Conservation (phyloP, 257 asterid species). For the Nemophila menziesii region DNA sequence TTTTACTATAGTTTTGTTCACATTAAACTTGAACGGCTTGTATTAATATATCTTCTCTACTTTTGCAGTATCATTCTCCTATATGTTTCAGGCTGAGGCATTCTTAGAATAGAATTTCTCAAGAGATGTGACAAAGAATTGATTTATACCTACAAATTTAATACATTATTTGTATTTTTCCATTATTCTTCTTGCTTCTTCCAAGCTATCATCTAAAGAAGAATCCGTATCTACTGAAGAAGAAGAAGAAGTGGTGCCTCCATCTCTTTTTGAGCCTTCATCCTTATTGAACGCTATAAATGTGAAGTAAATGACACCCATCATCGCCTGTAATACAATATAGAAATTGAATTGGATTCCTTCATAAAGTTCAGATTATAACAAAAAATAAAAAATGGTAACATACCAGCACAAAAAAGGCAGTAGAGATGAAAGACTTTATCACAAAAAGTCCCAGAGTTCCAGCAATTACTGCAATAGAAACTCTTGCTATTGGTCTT, state of each 20-base stretch:
- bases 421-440: constrained; percentile 83
- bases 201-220: constrained; percentile 71
- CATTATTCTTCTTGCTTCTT: constrained; percentile 91
- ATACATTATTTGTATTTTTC: constrained; percentile 69
- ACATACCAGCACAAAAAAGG: constrained; percentile 69
- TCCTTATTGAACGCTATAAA: constrained; percentile 82
- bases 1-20: too few species aligned
- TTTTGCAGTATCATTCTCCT: too few species aligned
- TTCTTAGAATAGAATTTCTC: neutral
- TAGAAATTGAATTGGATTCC: neutral
- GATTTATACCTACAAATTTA: neutral
- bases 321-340: constrained; percentile 51
- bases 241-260: constrained; percentile 25
- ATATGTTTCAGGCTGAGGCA: too few species aligned
- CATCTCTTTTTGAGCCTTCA: constrained; percentile 58
- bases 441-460: constrained; percentile 46
- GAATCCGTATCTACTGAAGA: constrained; percentile 1
- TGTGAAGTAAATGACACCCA: constrained; percentile 74
- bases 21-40: too few species aligned
- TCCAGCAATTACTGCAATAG: constrained; percentile 43
- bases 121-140: neutral
- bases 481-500: constrained; percentile 74
- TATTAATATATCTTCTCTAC: too few species aligned
- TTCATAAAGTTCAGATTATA: neutral
- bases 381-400: constrained; percentile 3